Conservation (phyloP, 805 yeast species). For the Blastobotrys peoriensis region DNA sequence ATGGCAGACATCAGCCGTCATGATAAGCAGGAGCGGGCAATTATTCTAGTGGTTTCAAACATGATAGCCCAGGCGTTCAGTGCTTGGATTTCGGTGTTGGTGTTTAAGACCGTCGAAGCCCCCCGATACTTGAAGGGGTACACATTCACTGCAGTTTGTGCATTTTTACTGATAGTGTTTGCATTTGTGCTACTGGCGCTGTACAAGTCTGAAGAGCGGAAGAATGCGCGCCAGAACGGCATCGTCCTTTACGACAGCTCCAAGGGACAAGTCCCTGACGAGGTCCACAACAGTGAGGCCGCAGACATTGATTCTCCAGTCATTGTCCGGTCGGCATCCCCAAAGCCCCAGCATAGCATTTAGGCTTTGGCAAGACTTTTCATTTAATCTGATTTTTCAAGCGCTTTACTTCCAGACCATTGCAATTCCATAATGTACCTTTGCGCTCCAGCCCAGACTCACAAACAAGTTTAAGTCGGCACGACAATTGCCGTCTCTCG, state of each 20-base stretch:
- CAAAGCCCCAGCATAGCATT: too few species aligned
- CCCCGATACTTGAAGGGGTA: constrained; percentile 26
- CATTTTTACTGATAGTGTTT: constrained; percentile 10
- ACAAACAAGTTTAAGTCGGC: too few species aligned
- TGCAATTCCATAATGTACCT: too few species aligned
- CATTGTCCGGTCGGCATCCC: too few species aligned
- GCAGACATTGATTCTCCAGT: not conserved
- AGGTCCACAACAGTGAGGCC: constrained; percentile 6
- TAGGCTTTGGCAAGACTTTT: too few species aligned
- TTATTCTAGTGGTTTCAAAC: constrained; percentile 45
- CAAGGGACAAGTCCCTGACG: constrained; percentile 28
- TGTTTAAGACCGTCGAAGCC: constrained; percentile 31
- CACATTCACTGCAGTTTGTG: constrained; percentile 16
- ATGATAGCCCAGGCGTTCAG: constrained; percentile 45
- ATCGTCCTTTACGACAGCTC: constrained; percentile 41
- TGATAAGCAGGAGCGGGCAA: constrained; percentile 43
- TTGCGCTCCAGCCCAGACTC: too few species aligned
- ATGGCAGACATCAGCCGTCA: constrained; percentile 49
- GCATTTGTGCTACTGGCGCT: constrained; percentile 41
- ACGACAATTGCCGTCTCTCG: too few species aligned
- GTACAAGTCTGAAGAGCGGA: constrained; percentile 48
- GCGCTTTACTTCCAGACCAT: too few species aligned
- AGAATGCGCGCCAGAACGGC: constrained; percentile 42
- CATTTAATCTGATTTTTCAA: too few species aligned
- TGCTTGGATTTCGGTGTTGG: constrained; percentile 45